These are phyloP conservation scores for Dalbergia oliveri DNA, from an alignment of 306 rosid genomes.

Conservation along the genomic window DNA sequence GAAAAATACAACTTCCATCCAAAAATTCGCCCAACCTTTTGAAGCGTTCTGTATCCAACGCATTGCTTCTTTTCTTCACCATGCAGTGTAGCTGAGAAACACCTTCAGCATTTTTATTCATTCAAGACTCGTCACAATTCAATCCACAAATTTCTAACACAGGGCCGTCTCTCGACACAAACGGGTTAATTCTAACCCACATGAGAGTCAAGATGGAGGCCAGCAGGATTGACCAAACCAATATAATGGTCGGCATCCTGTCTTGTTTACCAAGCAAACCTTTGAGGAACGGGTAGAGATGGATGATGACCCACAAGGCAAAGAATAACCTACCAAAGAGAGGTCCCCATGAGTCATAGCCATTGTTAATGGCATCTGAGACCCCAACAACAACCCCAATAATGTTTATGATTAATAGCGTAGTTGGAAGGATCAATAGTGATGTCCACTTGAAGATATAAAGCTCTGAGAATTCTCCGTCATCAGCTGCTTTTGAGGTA, in stretches of 20 bases:
- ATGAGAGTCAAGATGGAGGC: slow-evolving; percentile 88
- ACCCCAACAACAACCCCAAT: slow-evolving; percentile 89
- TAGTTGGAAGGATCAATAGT: slow-evolving; percentile 81
- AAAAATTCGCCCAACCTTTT: slow-evolving; percentile 47
- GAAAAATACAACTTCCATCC: slow-evolving; percentile 60
- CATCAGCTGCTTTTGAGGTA: slow-evolving; percentile 94
- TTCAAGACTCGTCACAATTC: slow-evolving; percentile 73
- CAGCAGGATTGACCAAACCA: slow-evolving; percentile 94
- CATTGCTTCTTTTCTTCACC: slow-evolving; percentile 57
- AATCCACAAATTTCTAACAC: slow-evolving; percentile 88
- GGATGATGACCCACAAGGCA: slow-evolving; percentile 92
- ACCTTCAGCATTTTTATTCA: slow-evolving; percentile 43
- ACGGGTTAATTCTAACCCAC: slow-evolving; percentile 96
- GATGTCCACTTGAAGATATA: slow-evolving; percentile 97
- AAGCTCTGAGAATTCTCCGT: slow-evolving; percentile 93
- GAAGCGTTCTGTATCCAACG: slow-evolving; percentile 32
- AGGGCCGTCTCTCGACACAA: slow-evolving; percentile 82
- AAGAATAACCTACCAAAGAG: slow-evolving; percentile 94
- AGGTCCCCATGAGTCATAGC: slow-evolving; percentile 97
- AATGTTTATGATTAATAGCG: slow-evolving; percentile 78
- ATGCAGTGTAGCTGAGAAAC: slow-evolving; percentile 46
- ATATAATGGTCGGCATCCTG: slow-evolving; percentile 83
- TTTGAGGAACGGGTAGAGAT: slow-evolving; percentile 96
- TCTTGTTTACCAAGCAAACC: slow-evolving; percentile 88
- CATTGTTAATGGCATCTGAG: slow-evolving; percentile 93